These are phyloP conservation scores for Leucoagaricus sp. DNA, from an alignment of 1,284 basidiomycete genomes.

Conservation along the genomic window DNA sequence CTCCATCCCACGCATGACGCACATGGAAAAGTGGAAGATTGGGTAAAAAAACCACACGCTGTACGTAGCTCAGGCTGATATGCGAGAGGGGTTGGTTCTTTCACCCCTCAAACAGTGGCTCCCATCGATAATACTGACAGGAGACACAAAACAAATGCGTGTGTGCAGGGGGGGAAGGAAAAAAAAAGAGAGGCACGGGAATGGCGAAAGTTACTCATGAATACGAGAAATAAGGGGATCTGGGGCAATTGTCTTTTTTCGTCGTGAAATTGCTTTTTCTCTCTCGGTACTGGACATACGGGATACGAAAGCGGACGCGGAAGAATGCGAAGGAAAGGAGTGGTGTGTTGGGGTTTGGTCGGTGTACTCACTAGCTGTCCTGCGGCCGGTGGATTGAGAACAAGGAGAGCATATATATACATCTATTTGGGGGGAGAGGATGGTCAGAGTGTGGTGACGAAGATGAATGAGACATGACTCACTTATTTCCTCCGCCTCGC, in stretches of 20 bases:
- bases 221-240: constrained; percentile 23
- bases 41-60: constrained; percentile 12
- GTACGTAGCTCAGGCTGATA: constrained; percentile 15
- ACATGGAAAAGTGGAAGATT: too few species aligned
- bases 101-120: background rate
- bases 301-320: constrained; percentile 24
- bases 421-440: constrained; percentile 41
- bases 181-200: background rate
- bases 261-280: constrained; percentile 25
- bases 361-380: constrained; percentile 77
- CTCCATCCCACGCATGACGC: too few species aligned
- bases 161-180: background rate
- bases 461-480: constrained; percentile 34
- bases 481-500: constrained; percentile 76
- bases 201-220: constrained; percentile 28
- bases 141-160: background rate
- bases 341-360: constrained; percentile 16
- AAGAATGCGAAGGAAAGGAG: constrained; percentile 34
- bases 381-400: constrained; percentile 60
- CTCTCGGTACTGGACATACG: constrained; percentile 22
- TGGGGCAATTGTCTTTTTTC: constrained; percentile 13
- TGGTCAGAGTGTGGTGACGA: constrained; percentile 19
- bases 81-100: background rate
- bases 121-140: constrained; percentile 12
- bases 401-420: constrained; percentile 73